phyloP scores from a whole-genome alignment of 2,329 filamentous ascomycete genomes.

The Colletotrichum gloeosporioides region DNA sequence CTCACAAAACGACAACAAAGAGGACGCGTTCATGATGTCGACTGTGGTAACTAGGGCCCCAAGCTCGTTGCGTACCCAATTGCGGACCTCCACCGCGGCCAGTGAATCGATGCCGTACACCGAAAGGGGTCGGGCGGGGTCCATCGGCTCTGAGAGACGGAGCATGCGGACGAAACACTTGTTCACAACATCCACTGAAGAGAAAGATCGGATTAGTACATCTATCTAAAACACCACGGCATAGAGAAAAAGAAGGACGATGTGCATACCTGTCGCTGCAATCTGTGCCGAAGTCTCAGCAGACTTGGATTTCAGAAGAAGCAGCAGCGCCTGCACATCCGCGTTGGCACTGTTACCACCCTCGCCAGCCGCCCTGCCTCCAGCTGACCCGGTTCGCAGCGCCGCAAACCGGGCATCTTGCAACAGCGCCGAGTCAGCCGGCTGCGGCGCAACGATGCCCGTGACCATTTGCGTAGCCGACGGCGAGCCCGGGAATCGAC shows the following conservation, averaged over 20 bases:
- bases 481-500: background rate
- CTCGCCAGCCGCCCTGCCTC: background rate
- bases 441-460: background rate
- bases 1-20: slow-evolving; percentile 29
- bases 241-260: background rate
- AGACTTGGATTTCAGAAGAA: background rate
- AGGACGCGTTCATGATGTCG: slow-evolving; percentile 32
- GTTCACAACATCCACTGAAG: background rate
- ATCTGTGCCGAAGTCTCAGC: background rate
- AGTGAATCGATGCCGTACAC: slow-evolving; percentile 35
- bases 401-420: background rate
- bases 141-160: slow-evolving; percentile 27
- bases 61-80: slow-evolving; percentile 28
- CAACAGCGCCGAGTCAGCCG: slow-evolving; percentile 16
- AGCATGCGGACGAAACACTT: slow-evolving; percentile 13
- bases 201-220: background rate
- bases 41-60: slow-evolving; percentile 29
- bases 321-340: background rate
- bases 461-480: background rate
- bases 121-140: slow-evolving; percentile 27
- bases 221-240: background rate
- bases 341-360: background rate
- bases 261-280: background rate
- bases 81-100: slow-evolving; percentile 33
- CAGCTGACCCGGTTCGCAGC: background rate